Percentiles rank a stretch among this genome's conserved stretches.
Evolutionary conservation across 2,329 filamentous ascomycete genomes (phyloP).

Genomic region (Aurifilum marmelostoma): DNA sequence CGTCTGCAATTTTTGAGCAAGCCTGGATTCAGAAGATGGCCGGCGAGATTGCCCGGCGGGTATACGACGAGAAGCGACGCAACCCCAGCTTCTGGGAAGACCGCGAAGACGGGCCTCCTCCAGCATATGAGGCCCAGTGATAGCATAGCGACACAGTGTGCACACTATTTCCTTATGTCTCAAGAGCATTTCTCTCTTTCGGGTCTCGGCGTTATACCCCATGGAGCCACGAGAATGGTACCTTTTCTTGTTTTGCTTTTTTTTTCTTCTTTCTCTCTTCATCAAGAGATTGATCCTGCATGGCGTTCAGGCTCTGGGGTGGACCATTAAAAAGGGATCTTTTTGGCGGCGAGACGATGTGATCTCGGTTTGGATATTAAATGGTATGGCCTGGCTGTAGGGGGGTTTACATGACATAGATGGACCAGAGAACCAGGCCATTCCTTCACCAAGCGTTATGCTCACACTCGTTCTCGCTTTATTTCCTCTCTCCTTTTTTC

Average conservation of each 20-base stretch:
- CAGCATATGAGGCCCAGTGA: conserved; percentile 62
- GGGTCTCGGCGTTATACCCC: conserved; percentile 29
- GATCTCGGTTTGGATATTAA: conserved; percentile 19
- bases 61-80: conserved; percentile 80
- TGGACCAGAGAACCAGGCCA: conserved; percentile 8
- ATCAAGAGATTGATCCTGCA: conserved; percentile 24
- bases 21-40: conserved; percentile 95
- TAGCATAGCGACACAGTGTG: conserved; percentile 6
- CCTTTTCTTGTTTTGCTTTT: conserved; percentile 3
- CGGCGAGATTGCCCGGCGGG: conserved; percentile 82
- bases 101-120: conserved; percentile 60
- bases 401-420: not conserved
- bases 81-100: conserved; percentile 58
- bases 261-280: too few species aligned
- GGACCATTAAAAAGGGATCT: conserved; percentile 6
- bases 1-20: conserved; percentile 71
- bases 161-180: conserved; percentile 22
- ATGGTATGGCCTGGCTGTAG: conserved; percentile 14
- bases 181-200: not conserved
- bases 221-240: conserved; percentile 26
- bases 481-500: not conserved
- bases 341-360: conserved; percentile 2
- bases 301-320: conserved; percentile 28
- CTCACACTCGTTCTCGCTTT: conserved; percentile 13
- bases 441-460: conserved; percentile 4